These are phyloP conservation scores for Tolypocladium endophyticum DNA, from an alignment of 2,329 filamentous ascomycete genomes.

Conservation along the genomic window DNA sequence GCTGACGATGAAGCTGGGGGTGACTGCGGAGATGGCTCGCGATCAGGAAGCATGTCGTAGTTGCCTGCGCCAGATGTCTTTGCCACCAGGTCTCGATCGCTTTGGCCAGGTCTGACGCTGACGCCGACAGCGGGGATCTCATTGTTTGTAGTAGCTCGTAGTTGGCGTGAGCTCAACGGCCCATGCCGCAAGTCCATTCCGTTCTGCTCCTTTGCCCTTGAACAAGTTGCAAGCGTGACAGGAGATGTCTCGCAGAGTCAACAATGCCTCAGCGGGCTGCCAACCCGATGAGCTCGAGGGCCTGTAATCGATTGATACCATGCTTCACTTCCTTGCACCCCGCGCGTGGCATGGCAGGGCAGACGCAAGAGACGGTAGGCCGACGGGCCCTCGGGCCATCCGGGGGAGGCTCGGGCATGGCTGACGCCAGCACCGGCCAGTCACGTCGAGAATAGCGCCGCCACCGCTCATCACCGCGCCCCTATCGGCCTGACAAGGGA, in stretches of 20 bases:
- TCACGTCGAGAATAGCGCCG: background rate
- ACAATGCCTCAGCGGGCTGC: background rate
- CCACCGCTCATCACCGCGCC: background rate
- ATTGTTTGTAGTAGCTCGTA: background rate
- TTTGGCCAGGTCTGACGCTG: background rate
- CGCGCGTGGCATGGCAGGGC: background rate
- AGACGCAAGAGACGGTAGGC: too few relatives aligned
- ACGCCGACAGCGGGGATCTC: background rate
- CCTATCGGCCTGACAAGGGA: background rate
- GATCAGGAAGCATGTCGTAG: background rate
- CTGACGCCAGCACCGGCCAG: constrained; percentile 2
- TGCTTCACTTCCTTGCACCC: background rate
- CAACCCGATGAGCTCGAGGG: background rate
- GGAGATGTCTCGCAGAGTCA: too few relatives aligned
- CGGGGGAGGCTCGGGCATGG: background rate
- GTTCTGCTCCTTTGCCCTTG: background rate
- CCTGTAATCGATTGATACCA: background rate
- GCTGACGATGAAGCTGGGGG: background rate
- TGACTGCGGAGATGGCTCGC: background rate
- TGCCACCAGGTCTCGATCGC: background rate
- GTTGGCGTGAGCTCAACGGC: background rate
- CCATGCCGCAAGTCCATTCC: background rate
- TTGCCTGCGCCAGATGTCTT: background rate
- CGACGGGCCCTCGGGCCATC: too few relatives aligned
- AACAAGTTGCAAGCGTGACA: background rate